Base-by-base conservation (phyloP, 139 green algal genomes). In the Chlamydomonas incerta region DNA sequence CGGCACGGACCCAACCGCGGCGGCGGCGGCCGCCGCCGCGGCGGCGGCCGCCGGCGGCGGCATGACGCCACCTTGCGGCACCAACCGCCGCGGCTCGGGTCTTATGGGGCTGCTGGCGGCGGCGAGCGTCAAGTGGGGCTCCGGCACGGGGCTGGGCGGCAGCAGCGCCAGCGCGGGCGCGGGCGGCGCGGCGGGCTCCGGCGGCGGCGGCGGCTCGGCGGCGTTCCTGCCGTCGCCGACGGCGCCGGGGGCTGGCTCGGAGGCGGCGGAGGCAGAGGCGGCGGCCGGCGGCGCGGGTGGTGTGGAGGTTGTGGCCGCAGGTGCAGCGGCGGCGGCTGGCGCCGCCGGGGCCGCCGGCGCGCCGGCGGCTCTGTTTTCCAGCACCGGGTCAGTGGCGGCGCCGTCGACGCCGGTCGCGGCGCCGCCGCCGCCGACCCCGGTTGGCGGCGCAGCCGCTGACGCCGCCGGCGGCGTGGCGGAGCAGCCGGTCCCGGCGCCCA, bases 91-190 rank as follows among this genome's bases (percentile, higher is more conserved):
- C 66, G 66, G 66, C 31, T 23, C 31, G 15, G 33, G 33, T n/a
- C 66, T 65, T 5, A 28, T 65, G 63, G 63, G 28, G 63, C 63
- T 34, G 28, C 63, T 70, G 63, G 20, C 26, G 63, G 21, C 58
- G 58, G 58, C 58, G 58, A 65, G 58, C 58, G 37, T 70, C 13
- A 17, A 29, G 24, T 34, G 63, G 63, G 26, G 41, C 41, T 50
- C 41, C 41, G 41, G 41, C 41, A 50, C 41, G n/a, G n/a, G n/a
- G n/a, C n/a, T n/a, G n/a, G 77, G 80, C 35, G 85, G 86, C 13
- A 86, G 83, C 35, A 92, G 95, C 60, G 94, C 92, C 11, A 55
- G 93, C 28, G 88, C 91, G 18, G 94, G 96, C 76, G 91, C 96
- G 79, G 93, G 91, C 55, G 91, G 93, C 58, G 87, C 84, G 8